phyloP scores from a whole-genome alignment of 2,329 filamentous ascomycete species.

The Microdochium paspali region DNA sequence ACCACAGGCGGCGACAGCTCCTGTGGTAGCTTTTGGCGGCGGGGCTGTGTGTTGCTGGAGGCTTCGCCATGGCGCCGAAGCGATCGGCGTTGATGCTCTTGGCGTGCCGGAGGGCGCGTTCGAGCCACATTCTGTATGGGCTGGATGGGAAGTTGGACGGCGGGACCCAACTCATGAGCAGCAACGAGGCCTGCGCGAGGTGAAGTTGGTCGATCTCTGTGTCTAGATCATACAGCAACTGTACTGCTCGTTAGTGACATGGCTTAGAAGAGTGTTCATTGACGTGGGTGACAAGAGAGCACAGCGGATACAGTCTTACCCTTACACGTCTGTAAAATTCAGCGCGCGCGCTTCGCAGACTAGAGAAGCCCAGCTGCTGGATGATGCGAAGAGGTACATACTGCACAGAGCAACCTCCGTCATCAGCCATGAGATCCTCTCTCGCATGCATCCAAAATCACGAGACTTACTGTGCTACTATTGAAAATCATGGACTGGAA shows the following conservation, averaged over 20 bases:
- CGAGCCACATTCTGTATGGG: neutral
- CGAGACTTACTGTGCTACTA: neutral
- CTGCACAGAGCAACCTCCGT: neutral
- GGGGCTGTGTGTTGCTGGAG: neutral
- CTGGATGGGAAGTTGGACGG: neutral
- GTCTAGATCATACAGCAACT: neutral
- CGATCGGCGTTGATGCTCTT: neutral
- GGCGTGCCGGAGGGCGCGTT: neutral
- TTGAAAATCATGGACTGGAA: neutral
- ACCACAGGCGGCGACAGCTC: neutral
- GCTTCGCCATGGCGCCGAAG: neutral
- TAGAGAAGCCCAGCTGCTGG: neutral
- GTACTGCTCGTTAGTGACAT: neutral
- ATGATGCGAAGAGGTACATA: neutral
- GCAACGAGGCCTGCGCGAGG: neutral
- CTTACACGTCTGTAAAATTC: neutral
- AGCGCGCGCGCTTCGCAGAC: neutral
- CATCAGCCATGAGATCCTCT: neutral
- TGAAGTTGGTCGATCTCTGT: neutral
- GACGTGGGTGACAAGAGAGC: neutral
- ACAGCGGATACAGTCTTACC: neutral
- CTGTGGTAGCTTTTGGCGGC: neutral
- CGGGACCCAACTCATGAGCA: neutral
- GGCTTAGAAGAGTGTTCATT: neutral
- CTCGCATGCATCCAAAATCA: neutral